Conservation (phyloP, 2,329 filamentous ascomycete species). For the Arthrobotrys entomopaga region DNA sequence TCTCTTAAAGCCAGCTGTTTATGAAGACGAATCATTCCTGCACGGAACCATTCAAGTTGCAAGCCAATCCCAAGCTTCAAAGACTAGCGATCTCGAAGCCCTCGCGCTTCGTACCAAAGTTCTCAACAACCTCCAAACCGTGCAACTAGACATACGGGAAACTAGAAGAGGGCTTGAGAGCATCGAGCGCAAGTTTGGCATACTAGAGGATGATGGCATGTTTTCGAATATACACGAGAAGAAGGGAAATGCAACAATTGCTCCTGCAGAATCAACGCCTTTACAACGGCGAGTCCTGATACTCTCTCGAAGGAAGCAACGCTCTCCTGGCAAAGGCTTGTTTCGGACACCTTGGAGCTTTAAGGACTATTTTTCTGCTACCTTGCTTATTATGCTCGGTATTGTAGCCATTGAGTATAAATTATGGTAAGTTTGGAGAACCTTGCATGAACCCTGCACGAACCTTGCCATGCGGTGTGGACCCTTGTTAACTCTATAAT, state of each 20-base stretch:
- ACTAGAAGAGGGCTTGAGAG: constrained; percentile 46
- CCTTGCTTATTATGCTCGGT: constrained; percentile 22
- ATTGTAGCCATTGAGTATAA: constrained; percentile 42
- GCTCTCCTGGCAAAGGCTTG: constrained; percentile 10
- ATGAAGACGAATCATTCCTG: constrained; percentile 52
- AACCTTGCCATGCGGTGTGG: constrained; percentile 12
- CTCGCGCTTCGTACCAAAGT: constrained; percentile 46
- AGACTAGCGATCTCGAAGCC: constrained; percentile 26
- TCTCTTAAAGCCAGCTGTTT: constrained; percentile 38
- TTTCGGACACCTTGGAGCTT: constrained; percentile 46
- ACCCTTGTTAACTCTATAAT: constrained; percentile 20
- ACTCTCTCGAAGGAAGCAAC: constrained; percentile 21
- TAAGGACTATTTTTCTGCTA: constrained; percentile 44
- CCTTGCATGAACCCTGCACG: background rate
- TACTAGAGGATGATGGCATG: constrained; percentile 45
- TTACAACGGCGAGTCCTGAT: constrained; percentile 14
- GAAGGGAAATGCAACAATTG: constrained; percentile 1
- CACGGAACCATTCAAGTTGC: constrained; percentile 39
- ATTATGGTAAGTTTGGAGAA: constrained; percentile 37
- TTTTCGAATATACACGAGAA: constrained; percentile 9
- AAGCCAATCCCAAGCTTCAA: constrained; percentile 10
- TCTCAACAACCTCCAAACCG: constrained; percentile 46
- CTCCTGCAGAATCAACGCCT: background rate
- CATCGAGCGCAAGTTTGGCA: constrained; percentile 50
- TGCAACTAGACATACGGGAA: constrained; percentile 48